A percentile compares a stretch with the other conserved stretches of the same genome.
Conservation (phyloP, 805 yeast species). For the Barnettozyma populi region DNA sequence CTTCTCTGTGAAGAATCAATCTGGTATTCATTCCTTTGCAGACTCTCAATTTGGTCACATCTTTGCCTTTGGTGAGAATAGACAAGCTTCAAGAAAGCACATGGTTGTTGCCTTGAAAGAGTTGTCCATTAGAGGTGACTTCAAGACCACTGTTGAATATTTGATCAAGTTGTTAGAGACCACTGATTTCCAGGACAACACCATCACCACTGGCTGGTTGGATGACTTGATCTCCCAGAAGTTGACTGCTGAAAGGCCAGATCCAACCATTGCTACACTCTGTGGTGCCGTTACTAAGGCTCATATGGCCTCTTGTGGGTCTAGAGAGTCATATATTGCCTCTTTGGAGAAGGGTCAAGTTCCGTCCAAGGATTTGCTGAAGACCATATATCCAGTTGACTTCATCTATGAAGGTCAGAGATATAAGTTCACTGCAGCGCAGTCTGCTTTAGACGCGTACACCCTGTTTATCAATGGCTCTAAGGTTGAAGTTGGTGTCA, state of each 20-base stretch:
- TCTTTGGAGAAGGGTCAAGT: conserved; percentile 96
- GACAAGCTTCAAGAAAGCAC: conserved; percentile 96
- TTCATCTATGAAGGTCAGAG: conserved; percentile 92
- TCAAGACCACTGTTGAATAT: conserved; percentile 96
- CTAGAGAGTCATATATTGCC: conserved; percentile 59
- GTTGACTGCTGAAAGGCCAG: conserved; percentile 96
- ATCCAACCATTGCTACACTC: conserved; percentile 79
- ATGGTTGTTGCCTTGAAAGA: conserved; percentile 99
- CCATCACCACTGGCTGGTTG: conserved; percentile 98
- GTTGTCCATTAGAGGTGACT: conserved; percentile 95
- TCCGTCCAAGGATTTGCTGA: conserved; percentile 72
- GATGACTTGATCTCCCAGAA: conserved; percentile 92
- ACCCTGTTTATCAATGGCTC: conserved; percentile 92
- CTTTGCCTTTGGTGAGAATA: conserved; percentile 97
- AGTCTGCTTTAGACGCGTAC: conserved; percentile 79
- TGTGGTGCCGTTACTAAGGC: conserved; percentile 99
- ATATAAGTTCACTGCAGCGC: conserved; percentile 93
- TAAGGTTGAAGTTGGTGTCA: conserved; percentile 79
- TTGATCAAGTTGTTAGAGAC: conserved; percentile 92
- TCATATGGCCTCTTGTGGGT: conserved; percentile 67
- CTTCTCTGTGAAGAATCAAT: conserved; percentile 93
- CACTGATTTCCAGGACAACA: conserved; percentile 92
- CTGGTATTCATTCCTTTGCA: conserved; percentile 95
- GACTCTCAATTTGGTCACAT: conserved; percentile 99
- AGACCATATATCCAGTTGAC: conserved; percentile 87